Conservation (phyloP, 345 rosid genomes). For the Odontarrhena argentea region DNA sequence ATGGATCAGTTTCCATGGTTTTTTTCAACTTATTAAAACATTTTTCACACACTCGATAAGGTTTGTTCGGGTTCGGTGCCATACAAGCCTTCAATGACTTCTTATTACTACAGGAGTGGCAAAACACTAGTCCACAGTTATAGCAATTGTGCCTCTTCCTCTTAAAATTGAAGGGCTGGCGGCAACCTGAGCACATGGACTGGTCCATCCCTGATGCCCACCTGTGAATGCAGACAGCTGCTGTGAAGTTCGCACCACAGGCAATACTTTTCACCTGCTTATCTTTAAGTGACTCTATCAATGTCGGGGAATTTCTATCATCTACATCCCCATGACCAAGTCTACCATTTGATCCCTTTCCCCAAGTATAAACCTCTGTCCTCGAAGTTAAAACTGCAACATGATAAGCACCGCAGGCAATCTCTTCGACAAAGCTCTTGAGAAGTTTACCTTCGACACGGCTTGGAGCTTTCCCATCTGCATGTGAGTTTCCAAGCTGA, state of each 20-base stretch:
- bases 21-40: conserved; percentile 81
- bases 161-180: conserved; percentile 83
- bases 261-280: conserved; percentile 93
- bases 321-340: conserved; percentile 92
- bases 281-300: conserved; percentile 89
- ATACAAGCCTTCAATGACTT: conserved; percentile 92
- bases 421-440: conserved; percentile 87
- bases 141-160: conserved; percentile 77
- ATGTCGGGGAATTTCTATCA: conserved; percentile 76
- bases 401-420: conserved; percentile 96
- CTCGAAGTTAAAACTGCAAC: conserved; percentile 89
- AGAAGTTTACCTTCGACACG: conserved; percentile 90
- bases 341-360: conserved; percentile 97
- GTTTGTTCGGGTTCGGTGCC: conserved; percentile 96
- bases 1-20: conserved; percentile 63
- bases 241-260: conserved; percentile 93
- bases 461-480: conserved; percentile 83
- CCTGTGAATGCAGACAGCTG: conserved; percentile 94
- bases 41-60: conserved; percentile 90
- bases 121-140: conserved; percentile 86
- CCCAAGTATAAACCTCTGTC: conserved; percentile 98
- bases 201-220: conserved; percentile 97
- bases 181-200: conserved; percentile 99
- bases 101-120: conserved; percentile 91
- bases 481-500: conserved; percentile 87